These are phyloP conservation scores for Geotrichum restrictum DNA, from an alignment of 1,139 yeast genomes.

Conservation along the genomic window DNA sequence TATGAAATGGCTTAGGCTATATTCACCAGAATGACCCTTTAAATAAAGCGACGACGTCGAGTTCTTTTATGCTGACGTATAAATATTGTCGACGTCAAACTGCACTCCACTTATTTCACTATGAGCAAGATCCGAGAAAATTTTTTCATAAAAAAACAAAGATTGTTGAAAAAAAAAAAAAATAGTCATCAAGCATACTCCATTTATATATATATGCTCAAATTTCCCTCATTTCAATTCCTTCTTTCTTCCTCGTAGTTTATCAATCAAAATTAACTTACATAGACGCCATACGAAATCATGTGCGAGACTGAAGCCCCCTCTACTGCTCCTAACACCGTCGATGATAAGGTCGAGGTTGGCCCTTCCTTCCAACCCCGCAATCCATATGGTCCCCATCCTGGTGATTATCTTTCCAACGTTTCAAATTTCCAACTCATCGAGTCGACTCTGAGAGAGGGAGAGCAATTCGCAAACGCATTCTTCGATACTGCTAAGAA, in stretches of 20 bases:
- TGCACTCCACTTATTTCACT: too few species aligned
- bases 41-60: too few species aligned
- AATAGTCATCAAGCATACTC: slow-evolving; percentile 7
- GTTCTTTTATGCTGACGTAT: too few species aligned
- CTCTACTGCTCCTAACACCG: slow-evolving; percentile 9
- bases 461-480: slow-evolving; percentile 98
- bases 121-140: too few species aligned
- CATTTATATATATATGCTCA: not conserved
- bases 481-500: slow-evolving; percentile 93
- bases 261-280: not conserved
- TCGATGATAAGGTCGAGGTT: slow-evolving; percentile 19
- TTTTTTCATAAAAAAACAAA: not conserved
- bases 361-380: slow-evolving; percentile 28
- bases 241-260: slow-evolving; percentile 4
- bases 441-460: slow-evolving; percentile 95
- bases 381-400: slow-evolving; percentile 95
- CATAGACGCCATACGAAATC: slow-evolving; percentile 1
- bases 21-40: too few species aligned
- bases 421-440: slow-evolving; percentile 86
- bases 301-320: slow-evolving; percentile 17
- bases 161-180: not conserved
- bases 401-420: slow-evolving; percentile 85
- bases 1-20: too few species aligned
- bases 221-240: not conserved
- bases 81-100: too few species aligned